Conservation (phyloP, 1,284 basidiomycete genomes). For the Microbotryum silenes-acaulis region DNA sequence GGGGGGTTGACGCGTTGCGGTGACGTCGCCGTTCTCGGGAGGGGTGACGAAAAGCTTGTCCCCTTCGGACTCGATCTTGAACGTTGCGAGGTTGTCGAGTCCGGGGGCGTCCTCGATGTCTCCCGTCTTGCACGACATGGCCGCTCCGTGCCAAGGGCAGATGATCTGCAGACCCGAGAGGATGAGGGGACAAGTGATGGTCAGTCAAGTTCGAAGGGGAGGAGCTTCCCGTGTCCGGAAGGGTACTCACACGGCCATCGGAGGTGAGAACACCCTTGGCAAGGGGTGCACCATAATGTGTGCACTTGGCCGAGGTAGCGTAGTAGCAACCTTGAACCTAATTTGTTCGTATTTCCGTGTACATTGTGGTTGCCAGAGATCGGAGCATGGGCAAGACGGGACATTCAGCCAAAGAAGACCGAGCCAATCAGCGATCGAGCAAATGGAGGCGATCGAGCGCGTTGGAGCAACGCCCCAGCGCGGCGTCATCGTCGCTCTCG, state of each 20-base stretch:
- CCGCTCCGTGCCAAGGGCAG: slow-evolving; percentile 86
- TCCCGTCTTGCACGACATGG: slow-evolving; percentile 64
- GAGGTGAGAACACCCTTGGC: slow-evolving; percentile 71
- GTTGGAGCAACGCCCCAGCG: not conserved
- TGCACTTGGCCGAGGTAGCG: slow-evolving; percentile 79
- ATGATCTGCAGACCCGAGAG: slow-evolving; percentile 33
- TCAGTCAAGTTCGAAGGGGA: not conserved
- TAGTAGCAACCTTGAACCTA: slow-evolving; percentile 36
- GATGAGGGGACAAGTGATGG: not conserved
- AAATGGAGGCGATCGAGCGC: too few relatives aligned
- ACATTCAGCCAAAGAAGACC: slow-evolving; percentile 41
- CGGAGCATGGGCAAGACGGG: not conserved
- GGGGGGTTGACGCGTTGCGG: slow-evolving; percentile 38
- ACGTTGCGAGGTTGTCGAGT: slow-evolving; percentile 72
- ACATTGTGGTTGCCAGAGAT: not conserved
- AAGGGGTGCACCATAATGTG: slow-evolving; percentile 77
- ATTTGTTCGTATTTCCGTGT: too few relatives aligned
- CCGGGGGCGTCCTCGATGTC: slow-evolving; percentile 80
- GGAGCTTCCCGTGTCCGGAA: not conserved
- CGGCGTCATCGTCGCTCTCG: not conserved
- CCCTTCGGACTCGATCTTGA: slow-evolving; percentile 50
- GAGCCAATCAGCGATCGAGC: too few relatives aligned
- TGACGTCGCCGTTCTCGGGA: slow-evolving; percentile 33
- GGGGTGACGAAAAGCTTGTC: slow-evolving; percentile 46
- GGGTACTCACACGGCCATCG: slow-evolving; percentile 53